Conservation (phyloP, 2,329 filamentous ascomycete species). For the Fusarium chlamydosporum region DNA sequence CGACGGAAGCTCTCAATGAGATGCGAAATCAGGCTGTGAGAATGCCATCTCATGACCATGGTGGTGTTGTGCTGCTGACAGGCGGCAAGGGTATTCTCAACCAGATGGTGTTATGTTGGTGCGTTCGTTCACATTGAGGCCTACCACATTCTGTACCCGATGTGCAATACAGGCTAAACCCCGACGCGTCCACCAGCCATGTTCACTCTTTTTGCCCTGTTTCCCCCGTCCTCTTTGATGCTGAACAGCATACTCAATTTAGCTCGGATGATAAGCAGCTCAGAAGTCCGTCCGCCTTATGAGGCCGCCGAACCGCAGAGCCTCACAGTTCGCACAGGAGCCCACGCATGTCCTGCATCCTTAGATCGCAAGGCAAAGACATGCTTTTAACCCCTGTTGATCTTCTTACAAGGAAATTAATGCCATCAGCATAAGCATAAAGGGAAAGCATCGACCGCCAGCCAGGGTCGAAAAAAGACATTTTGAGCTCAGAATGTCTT, state of each 20-base stretch:
- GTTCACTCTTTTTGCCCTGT: neutral
- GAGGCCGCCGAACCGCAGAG: conserved; percentile 8
- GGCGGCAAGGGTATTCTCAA: neutral
- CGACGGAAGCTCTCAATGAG: no score
- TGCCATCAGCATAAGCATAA: rapidly evolving
- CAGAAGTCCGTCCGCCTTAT: neutral
- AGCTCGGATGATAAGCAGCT: neutral
- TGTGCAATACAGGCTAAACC: neutral
- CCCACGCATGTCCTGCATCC: neutral
- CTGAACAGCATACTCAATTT: neutral
- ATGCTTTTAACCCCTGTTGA: neutral
- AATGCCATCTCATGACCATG: neutral
- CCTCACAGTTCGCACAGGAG: conserved; percentile 11
- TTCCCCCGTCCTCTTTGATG: neutral
- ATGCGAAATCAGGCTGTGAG: neutral
- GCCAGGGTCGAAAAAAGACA: neutral
- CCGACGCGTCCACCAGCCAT: neutral
- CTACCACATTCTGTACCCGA: neutral
- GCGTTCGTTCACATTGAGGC: conserved; percentile 6
- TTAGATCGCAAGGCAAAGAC: no score
- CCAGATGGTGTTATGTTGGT: neutral
- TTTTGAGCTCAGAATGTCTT: neutral
- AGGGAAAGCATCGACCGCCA: no score
- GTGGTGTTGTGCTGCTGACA: conserved; percentile 11
- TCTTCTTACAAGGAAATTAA: neutral